phyloP scores from a whole-genome alignment of 257 asterid species.

The Primulina eburnea region DNA sequence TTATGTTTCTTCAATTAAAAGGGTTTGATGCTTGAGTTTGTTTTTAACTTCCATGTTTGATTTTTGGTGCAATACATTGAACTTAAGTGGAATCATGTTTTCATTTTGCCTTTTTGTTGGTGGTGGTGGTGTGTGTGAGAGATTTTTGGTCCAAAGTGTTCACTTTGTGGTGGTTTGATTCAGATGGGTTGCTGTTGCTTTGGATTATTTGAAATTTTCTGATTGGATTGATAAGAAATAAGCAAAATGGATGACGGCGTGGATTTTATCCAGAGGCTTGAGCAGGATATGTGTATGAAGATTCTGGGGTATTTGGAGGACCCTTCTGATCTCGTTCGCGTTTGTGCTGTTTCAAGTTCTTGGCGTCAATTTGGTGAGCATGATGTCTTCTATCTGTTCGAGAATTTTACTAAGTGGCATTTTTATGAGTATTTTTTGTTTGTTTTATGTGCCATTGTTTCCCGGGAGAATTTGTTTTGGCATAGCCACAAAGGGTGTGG shows the following conservation, averaged over 20 bases:
- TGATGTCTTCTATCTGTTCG: background rate
- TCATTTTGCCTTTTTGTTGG: background rate
- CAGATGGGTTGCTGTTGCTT: slow-evolving; percentile 11
- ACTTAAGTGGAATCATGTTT: background rate
- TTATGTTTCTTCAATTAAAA: background rate
- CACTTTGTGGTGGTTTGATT: background rate
- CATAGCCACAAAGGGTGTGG: background rate
- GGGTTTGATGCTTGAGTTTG: background rate
- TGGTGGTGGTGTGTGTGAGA: background rate
- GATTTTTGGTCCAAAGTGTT: background rate
- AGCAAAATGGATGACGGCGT: slow-evolving; percentile 37
- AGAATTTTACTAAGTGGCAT: background rate
- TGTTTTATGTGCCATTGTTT: background rate
- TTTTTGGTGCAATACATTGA: background rate
- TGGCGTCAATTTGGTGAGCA: slow-evolving; percentile 74
- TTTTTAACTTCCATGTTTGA: background rate
- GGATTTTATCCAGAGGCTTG: slow-evolving; percentile 61
- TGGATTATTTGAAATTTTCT: slow-evolving; percentile 8
- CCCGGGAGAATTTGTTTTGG: background rate
- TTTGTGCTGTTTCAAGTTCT: slow-evolving; percentile 59
- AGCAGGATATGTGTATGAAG: slow-evolving; percentile 50
- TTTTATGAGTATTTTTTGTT: background rate
- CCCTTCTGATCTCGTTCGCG: slow-evolving; percentile 68
- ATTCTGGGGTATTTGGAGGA: slow-evolving; percentile 60
- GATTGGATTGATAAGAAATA: background rate